Base-by-base conservation (phyloP, 768 basidiomycete species). In the Boletellus ananiceps region DNA sequence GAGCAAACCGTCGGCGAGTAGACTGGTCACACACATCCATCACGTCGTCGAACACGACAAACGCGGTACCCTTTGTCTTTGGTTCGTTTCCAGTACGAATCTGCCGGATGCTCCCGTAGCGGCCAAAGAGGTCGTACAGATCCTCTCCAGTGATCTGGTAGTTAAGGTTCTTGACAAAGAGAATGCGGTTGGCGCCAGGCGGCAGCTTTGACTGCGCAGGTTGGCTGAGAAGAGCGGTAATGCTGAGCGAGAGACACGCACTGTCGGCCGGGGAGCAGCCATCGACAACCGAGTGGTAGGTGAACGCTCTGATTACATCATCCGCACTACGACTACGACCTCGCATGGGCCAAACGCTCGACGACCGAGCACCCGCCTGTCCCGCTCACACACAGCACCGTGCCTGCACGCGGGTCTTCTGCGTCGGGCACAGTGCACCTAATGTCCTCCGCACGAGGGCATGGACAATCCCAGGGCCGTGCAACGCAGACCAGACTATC, bases 81-180 rank as follows among this genome's bases (percentile, higher is more conserved):
- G 82, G 75, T 63, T 93, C 89, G 55, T 84, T 94, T 41, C 95
- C 95, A 56, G 96, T 83, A 54, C 95, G 82, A 55, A 99, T 85
- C 70, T 99, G 95, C 43, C 95, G 84, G 58, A 99, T 89, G 60
- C 89, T 89, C 40, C 95, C 95, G 72, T 98, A 99, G 55, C 93
- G 89, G 47, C 93, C 95, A 60, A 99, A 98, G 55, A 98, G 75
- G 72, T 98, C 95, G 68, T 97, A 97, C 58, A 97, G 69, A 69
- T 97, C 93, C 53, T 93, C 88, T 46, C 93, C 93, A 29, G 84
- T 92, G 57, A 93, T 93, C 68, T 84, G 84, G 71, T 93, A 94
- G 69, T 88, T 92, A 46, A 95, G 71, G 63, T 95, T 95, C 70
- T 94, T 94, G 23, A 93, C 89, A 60, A 93, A 95, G 37, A 95